A percentile compares a stretch with the other conserved stretches of the same genome.
phyloP scores from a whole-genome alignment of 1,139 yeast species.

The Debaryomyces nepalensis region DNA sequence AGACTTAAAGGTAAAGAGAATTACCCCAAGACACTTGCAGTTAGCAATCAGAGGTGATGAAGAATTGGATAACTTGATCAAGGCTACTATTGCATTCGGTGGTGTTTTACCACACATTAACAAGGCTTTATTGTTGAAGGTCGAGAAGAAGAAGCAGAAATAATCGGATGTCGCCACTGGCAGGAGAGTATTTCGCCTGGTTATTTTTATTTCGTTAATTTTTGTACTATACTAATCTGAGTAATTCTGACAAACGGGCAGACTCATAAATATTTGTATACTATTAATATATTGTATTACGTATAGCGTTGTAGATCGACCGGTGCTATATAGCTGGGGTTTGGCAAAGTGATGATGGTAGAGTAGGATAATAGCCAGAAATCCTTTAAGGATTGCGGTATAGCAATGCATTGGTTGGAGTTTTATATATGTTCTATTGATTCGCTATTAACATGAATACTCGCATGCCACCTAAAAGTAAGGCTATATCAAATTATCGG shows the following conservation, averaged over 20 bases:
- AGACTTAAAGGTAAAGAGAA: conserved; percentile 97
- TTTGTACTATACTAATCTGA: conserved; percentile 21
- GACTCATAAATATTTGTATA: conserved; percentile 10
- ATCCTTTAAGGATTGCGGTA: no score
- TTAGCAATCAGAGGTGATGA: conserved; percentile 99
- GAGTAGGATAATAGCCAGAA: no score
- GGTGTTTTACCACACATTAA: conserved; percentile 97
- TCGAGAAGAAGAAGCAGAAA: conserved; percentile 77
- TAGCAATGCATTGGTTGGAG: no score
- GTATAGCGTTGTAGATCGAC: not conserved
- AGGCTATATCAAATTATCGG: no score
- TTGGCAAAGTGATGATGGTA: no score
- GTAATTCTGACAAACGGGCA: not conserved
- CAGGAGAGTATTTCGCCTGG: conserved; percentile 1
- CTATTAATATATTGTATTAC: conserved; percentile 11
- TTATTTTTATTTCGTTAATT: conserved; percentile 10
- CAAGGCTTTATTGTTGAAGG: conserved; percentile 91
- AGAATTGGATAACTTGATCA: conserved; percentile 92
- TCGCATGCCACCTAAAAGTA: no score
- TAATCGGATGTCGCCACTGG: conserved; percentile 17
- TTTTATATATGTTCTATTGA: no score
- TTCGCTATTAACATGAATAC: no score
- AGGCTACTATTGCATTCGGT: conserved; percentile 98
- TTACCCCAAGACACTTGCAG: conserved; percentile 98
- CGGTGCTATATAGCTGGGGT: no score